These are phyloP conservation scores for Hibiscus trionum DNA, from an alignment of 345 rosid genomes.

Conservation along the genomic window DNA sequence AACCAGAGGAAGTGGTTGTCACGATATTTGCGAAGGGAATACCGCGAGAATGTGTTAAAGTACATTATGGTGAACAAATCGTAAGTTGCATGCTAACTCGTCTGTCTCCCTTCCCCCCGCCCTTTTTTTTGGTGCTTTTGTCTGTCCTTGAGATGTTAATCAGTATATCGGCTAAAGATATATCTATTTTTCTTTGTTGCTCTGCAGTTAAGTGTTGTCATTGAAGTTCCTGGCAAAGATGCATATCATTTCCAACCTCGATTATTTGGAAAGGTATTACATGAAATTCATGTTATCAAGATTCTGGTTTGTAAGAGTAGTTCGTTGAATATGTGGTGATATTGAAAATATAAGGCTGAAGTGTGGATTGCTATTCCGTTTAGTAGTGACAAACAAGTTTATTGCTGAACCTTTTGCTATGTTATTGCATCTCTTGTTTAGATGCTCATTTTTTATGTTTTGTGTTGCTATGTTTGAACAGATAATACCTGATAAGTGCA, in stretches of 20 bases:
- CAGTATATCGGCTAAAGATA: background rate
- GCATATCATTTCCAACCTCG: slow-evolving; percentile 73
- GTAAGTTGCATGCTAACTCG: slow-evolving; percentile 29
- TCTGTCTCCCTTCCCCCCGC: background rate
- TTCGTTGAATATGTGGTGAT: background rate
- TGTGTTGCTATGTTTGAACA: slow-evolving; percentile 22
- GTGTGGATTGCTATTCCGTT: background rate
- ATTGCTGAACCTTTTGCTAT: background rate
- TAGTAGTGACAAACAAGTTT: background rate
- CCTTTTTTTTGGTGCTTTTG: background rate
- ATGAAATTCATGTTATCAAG: background rate
- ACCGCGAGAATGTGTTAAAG: slow-evolving; percentile 39
- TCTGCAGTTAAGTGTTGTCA: slow-evolving; percentile 69
- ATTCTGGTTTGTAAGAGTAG: background rate
- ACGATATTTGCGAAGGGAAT: slow-evolving; percentile 80
- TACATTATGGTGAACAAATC: slow-evolving; percentile 84
- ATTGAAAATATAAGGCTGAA: background rate
- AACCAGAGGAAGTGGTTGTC: slow-evolving; percentile 81
- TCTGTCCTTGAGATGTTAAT: background rate
- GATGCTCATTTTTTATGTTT: slow-evolving; percentile 9
- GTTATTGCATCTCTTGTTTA: background rate
- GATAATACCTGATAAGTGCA: slow-evolving; percentile 76
- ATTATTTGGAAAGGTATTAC: slow-evolving; percentile 74
- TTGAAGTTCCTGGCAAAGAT: slow-evolving; percentile 66
- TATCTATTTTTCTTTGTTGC: slow-evolving; percentile 3